Base-by-base conservation (phyloP, 345 rosid species). In the Populus tremula region DNA sequence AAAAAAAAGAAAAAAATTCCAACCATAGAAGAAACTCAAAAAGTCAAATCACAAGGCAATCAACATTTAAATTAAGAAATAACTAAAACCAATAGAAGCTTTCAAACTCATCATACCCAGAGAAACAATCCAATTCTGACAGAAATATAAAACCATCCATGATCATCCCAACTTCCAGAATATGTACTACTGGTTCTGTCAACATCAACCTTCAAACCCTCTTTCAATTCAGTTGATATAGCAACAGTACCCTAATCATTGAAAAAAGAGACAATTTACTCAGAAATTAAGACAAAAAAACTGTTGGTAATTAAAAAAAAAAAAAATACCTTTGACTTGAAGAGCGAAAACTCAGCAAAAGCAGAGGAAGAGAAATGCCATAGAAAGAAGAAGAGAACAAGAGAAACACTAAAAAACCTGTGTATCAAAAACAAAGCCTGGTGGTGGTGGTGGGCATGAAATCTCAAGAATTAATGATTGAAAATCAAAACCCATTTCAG, bases 401-500 rank as follows among this genome's bases (percentile, higher is more conserved):
- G 93, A 5, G 97, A 90, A 39, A 91, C 73, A 83, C 98, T 89
- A 88, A 94, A 94, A 86, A 94, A 93, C 82, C 98, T 91, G 87
- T 91, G 97, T 85, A 94, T 90, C 78, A 89, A 86, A 84, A 89
- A 90, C 89, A 94, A 90, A 79, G 93, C 98, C 98, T 93, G 96
- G 70, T 86, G 88, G 85, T 88, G 45, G 45, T 10, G 45, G 45
- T 1, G 43, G 9, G 50, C 50, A 47, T 47, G 17, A 47, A 47
- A 47, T 10, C 11, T 41, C 45, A 33, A 33, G 35, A 33, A 33
- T 33, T 33, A 33, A 33, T 33, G 45, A 41, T 41, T 47, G 17
- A 47, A 47, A 47, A 47, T 47, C 18, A 47, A 47, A 47, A 47
- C 50, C 50, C 50, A 12, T 12, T 47, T 47, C 17, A 47, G 17